Base-by-base conservation (phyloP, 768 basidiomycete genomes). In the Boletus coccyginus region DNA sequence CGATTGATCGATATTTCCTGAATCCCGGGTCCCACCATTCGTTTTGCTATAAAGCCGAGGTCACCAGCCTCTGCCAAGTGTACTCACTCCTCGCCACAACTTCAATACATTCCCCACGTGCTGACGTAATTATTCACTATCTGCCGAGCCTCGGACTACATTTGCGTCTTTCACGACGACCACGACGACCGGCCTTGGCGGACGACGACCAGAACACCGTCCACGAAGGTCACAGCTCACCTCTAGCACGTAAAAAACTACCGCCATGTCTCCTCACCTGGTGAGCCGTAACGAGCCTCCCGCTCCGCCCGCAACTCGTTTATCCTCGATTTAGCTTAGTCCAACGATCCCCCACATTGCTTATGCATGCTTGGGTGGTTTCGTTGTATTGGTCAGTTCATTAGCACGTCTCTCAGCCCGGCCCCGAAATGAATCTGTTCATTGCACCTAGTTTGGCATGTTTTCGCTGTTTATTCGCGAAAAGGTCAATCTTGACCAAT, bases 401-500 rank as follows among this genome's bases (percentile, higher is more conserved):
- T 57, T 10, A 19, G 7, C 21, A 40, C 7, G 5, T 43, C 52
- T 12, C 42, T 46, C 48, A 33, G 36, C 54, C 24, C 13, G 12
- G 3, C 27, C n/a, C n/a, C 24, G 33, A 52, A 42, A 21, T 53
- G 42, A 60, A 32, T 48, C 2, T 29, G 1, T 1, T 45, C 41
- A 10, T 42, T 45, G 1, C 29, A 43, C 8, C 57, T 27, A 94
- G 90, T 97, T 96, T 73, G 92, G 92, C 71, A 94, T 96, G 92
- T 92, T 95, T 75, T 94, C 92, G 3, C 79, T 95, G 7, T 84
- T 98, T 62, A 81, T 98, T 64, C 88, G 94, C 66, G 93, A 95
- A 76, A 85, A 82, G 76, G 89, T 88, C 51, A 42, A 75, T 53
- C 35, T 69, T n/a, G 24, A 33, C 14, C 12, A 17, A 10, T 17